A percentile compares a stretch with the other conserved stretches of the same genome.
Evolutionary conservation across 768 basidiomycete species (phyloP).

Genomic region (Cystobasidium ongulense): DNA sequence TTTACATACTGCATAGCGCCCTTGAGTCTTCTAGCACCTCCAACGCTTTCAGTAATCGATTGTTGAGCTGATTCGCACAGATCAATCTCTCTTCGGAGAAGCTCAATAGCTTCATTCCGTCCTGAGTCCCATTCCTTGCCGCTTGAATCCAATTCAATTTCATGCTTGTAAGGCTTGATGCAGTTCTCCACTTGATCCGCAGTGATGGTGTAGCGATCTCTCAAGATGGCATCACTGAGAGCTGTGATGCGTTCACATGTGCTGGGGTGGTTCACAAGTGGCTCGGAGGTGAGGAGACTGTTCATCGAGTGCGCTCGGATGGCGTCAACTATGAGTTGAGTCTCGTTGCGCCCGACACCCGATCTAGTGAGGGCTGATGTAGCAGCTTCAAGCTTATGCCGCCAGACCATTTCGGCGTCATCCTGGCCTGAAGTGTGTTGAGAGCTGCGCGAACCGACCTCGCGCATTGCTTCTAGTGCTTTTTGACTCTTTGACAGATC

Average conservation of each 20-base stretch:
- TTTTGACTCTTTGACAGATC: background rate
- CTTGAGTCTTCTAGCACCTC: conserved; percentile 70
- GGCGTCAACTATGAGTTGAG: conserved; percentile 87
- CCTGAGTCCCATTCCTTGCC: conserved; percentile 85
- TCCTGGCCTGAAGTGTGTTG: background rate
- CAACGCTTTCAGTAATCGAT: conserved; percentile 79
- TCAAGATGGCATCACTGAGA: conserved; percentile 83
- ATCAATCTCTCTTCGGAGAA: conserved; percentile 72
- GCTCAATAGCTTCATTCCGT: conserved; percentile 60
- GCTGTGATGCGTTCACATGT: conserved; percentile 82
- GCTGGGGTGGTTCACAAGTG: conserved; percentile 80
- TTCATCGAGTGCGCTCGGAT: conserved; percentile 52
- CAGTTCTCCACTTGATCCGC: conserved; percentile 98
- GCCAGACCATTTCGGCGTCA: conserved; percentile 83
- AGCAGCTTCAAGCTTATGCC: conserved; percentile 91
- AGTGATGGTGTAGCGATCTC: conserved; percentile 87
- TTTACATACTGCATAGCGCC: conserved; percentile 72
- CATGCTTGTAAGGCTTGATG: conserved; percentile 98
- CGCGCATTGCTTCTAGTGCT: conserved; percentile 23
- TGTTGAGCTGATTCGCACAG: conserved; percentile 80
- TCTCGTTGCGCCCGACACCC: conserved; percentile 88
- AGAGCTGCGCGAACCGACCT: conserved; percentile 45
- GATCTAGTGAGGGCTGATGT: conserved; percentile 88
- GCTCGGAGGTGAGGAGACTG: conserved; percentile 77
- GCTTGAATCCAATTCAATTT: conserved; percentile 72